Evolutionary conservation across 495 filamentous ascomycete genomes (phyloP).

Genomic region (Neurospora sp.): DNA sequence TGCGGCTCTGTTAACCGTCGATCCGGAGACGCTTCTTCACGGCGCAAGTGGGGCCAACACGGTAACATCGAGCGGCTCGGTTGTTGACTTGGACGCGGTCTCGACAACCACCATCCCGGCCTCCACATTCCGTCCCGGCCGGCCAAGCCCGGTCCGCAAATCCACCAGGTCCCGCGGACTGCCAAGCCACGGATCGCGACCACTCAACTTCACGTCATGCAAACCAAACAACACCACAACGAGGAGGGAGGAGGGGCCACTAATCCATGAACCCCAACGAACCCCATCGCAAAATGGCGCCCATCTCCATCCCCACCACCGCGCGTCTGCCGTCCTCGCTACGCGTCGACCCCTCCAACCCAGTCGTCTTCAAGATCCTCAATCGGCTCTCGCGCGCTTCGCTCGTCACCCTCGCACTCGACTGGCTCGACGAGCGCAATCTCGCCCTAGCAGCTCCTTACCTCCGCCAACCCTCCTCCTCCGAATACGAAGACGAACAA

Average conservation of each 20-base stretch:
- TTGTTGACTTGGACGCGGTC: neutral
- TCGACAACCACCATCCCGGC: neutral
- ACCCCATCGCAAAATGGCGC: slow-evolving; percentile 21
- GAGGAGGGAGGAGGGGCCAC: neutral
- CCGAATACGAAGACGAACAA: slow-evolving; percentile 26
- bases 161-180: neutral
- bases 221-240: neutral
- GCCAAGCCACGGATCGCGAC: neutral
- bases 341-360: slow-evolving; percentile 53
- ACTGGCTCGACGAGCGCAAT: slow-evolving; percentile 63
- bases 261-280: neutral
- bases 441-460: slow-evolving; percentile 45
- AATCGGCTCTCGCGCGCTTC: slow-evolving; percentile 58
- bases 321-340: slow-evolving; percentile 39
- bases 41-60: neutral
- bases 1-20: neutral
- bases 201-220: neutral
- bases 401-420: slow-evolving; percentile 55
- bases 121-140: neutral
- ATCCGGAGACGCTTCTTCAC: neutral
- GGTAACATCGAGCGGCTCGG: neutral
- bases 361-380: slow-evolving; percentile 54
- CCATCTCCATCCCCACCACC: slow-evolving; percentile 34
- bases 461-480: slow-evolving; percentile 18
- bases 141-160: neutral